Conservation (phyloP, 2,329 filamentous ascomycete species). For the Phoma sp. region DNA sequence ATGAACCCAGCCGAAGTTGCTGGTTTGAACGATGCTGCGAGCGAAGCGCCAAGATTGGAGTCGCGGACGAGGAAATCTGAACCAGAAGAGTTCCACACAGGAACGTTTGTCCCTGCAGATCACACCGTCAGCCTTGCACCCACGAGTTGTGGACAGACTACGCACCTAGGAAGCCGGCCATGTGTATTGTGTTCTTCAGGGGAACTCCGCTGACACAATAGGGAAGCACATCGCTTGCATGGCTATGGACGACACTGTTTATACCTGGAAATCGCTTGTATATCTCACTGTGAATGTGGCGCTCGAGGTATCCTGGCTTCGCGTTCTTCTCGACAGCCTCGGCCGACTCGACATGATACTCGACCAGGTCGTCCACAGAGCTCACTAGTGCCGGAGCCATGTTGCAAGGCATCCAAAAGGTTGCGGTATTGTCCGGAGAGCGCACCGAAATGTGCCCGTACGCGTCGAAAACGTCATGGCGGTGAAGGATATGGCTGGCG, state of each 20-base stretch:
- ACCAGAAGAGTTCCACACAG: slow-evolving; percentile 45
- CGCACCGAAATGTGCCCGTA: slow-evolving; percentile 63
- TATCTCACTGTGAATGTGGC: slow-evolving; percentile 55
- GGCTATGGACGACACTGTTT: slow-evolving; percentile 54
- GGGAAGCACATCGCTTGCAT: slow-evolving; percentile 51
- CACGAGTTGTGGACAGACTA: not conserved
- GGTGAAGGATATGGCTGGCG: slow-evolving; percentile 60
- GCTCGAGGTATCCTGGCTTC: slow-evolving; percentile 49
- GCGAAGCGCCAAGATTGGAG: slow-evolving; percentile 41
- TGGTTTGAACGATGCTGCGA: slow-evolving; percentile 47
- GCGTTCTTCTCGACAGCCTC: slow-evolving; percentile 43
- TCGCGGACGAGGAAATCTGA: slow-evolving; percentile 47
- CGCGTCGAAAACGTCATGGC: slow-evolving; percentile 59
- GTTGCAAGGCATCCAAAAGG: slow-evolving; percentile 55
- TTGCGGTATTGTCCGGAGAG: slow-evolving; percentile 55
- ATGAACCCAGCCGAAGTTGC: slow-evolving; percentile 47
- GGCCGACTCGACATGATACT: slow-evolving; percentile 54
- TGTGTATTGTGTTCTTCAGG: slow-evolving; percentile 47
- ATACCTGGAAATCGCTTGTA: slow-evolving; percentile 54
- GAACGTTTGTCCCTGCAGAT: slow-evolving; percentile 39
- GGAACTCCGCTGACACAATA: slow-evolving; percentile 52
- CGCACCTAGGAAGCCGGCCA: slow-evolving; percentile 53
- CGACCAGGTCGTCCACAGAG: slow-evolving; percentile 50
- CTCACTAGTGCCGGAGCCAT: slow-evolving; percentile 54
- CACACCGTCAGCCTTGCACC: not conserved